phyloP scores from a whole-genome alignment of 2,329 filamentous ascomycete species.

The Zasmidium citrigriseum region DNA sequence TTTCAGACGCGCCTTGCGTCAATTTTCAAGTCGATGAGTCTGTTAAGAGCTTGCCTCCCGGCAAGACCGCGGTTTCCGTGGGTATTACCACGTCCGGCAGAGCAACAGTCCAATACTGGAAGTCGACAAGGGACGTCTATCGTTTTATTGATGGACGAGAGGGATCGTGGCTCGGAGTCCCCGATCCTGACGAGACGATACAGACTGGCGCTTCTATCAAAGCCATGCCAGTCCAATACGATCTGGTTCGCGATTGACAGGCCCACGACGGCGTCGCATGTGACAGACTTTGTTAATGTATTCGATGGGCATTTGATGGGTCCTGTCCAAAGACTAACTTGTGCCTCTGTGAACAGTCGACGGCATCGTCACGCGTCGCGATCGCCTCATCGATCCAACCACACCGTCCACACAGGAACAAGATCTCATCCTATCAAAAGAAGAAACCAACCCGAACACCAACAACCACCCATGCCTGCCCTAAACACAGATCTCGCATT shows the following conservation, averaged over 20 bases:
- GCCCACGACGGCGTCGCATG: constrained; percentile 3
- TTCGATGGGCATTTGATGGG: too few species aligned
- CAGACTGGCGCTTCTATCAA: constrained; percentile 46
- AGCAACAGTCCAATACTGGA: constrained; percentile 56
- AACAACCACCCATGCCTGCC: too few species aligned
- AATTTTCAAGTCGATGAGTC: constrained; percentile 32
- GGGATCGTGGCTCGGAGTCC: constrained; percentile 47
- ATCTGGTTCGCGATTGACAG: constrained; percentile 19
- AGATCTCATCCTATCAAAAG: too few species aligned
- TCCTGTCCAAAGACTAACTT: too few species aligned
- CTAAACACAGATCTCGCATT: background rate
- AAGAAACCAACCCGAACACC: too few species aligned
- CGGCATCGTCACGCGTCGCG: too few species aligned
- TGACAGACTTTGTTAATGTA: background rate
- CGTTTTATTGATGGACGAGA: constrained; percentile 52
- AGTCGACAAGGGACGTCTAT: constrained; percentile 55
- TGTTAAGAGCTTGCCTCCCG: constrained; percentile 30
- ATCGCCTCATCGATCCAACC: too few species aligned
- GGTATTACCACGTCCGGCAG: constrained; percentile 54
- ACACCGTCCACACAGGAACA: too few species aligned
- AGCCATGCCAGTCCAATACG: constrained; percentile 45
- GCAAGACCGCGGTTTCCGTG: constrained; percentile 44
- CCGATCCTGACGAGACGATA: constrained; percentile 54
- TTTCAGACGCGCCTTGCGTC: constrained; percentile 34
- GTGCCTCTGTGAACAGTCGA: too few species aligned